Conservation (phyloP, 305 asterid genomes). For the Salvia sclarea region DNA sequence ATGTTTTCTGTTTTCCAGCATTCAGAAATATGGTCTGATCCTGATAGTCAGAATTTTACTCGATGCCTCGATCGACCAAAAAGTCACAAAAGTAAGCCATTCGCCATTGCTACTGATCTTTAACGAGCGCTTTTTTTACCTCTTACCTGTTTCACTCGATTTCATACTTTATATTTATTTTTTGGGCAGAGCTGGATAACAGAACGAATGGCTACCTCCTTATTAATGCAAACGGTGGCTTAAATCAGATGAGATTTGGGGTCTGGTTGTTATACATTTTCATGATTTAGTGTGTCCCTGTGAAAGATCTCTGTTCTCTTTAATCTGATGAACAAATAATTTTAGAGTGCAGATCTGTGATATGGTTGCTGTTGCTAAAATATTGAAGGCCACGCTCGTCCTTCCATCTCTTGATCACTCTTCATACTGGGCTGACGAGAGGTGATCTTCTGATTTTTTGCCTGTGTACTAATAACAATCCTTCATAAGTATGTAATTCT, state of each 20-base stretch:
- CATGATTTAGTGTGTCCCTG: conserved; percentile 24
- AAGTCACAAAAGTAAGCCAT: conserved; percentile 64
- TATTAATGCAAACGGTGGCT: conserved; percentile 93
- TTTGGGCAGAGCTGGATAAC: conserved; percentile 63
- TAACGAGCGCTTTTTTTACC: background rate
- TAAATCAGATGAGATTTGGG: conserved; percentile 99
- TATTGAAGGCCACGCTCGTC: conserved; percentile 88
- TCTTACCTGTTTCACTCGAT: background rate
- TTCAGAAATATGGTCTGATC: conserved; percentile 85
- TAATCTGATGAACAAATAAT: conserved; percentile 57
- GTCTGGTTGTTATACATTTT: conserved; percentile 62
- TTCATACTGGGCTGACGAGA: conserved; percentile 95
- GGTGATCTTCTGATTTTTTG: conserved; percentile 47
- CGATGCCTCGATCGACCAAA: conserved; percentile 75
- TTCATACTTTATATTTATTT: background rate
- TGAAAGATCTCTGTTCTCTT: conserved; percentile 29
- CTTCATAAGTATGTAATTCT: conserved; percentile 27
- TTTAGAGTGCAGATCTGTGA: conserved; percentile 99
- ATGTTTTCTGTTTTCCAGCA: conserved; percentile 60
- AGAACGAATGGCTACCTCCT: conserved; percentile 80
- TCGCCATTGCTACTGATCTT: conserved; percentile 4
- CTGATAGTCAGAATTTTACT: conserved; percentile 75
- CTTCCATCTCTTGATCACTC: conserved; percentile 96
- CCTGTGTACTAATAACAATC: too few relatives aligned
- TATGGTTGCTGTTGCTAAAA: conserved; percentile 96